Evolutionary conservation across 2,329 filamentous ascomycete species (phyloP).

Genomic region (Botrytis cinerea): DNA sequence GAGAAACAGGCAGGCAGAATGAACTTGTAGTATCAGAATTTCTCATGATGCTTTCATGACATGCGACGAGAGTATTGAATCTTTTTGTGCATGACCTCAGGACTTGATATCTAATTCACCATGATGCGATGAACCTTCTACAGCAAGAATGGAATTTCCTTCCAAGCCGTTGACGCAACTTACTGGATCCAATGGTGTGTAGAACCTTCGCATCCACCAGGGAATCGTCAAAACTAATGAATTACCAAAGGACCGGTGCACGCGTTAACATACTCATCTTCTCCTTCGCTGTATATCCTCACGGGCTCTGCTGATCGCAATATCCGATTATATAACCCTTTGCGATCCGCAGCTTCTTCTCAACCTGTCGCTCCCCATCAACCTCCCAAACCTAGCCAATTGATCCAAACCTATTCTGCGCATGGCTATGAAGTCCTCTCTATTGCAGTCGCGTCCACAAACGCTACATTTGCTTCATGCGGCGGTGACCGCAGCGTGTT

Average conservation of each 20-base stretch:
- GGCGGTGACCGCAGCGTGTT: slow-evolving; percentile 92
- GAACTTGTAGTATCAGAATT: background rate
- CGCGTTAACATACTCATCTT: slow-evolving; percentile 70
- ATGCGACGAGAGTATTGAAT: background rate
- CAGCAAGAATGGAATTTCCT: slow-evolving; percentile 45
- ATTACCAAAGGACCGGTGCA: slow-evolving; percentile 63
- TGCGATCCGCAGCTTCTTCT: slow-evolving; percentile 50
- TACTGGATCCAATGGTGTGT: slow-evolving; percentile 59
- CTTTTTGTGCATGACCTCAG: background rate
- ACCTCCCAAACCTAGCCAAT: slow-evolving; percentile 47
- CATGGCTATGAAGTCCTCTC: slow-evolving; percentile 93
- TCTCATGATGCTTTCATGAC: background rate
- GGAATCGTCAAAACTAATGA: slow-evolving; percentile 2
- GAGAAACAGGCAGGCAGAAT: slow-evolving; percentile 9
- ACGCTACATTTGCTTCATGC: slow-evolving; percentile 80
- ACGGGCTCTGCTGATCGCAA: slow-evolving; percentile 83
- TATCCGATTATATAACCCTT: slow-evolving; percentile 83
- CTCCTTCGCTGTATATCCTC: slow-evolving; percentile 75
- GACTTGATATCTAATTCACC: background rate
- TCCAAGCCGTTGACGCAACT: slow-evolving; percentile 55
- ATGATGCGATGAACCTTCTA: slow-evolving; percentile 8
- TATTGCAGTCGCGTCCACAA: slow-evolving; percentile 72
- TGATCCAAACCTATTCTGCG: slow-evolving; percentile 85
- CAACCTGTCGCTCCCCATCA: slow-evolving; percentile 44
- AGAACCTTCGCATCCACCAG: background rate